Evolutionary conservation across 441 rosid genomes (phyloP), one percentile per base, ranked within the genome.

Genomic region (Macaranga tanarius): DNA sequence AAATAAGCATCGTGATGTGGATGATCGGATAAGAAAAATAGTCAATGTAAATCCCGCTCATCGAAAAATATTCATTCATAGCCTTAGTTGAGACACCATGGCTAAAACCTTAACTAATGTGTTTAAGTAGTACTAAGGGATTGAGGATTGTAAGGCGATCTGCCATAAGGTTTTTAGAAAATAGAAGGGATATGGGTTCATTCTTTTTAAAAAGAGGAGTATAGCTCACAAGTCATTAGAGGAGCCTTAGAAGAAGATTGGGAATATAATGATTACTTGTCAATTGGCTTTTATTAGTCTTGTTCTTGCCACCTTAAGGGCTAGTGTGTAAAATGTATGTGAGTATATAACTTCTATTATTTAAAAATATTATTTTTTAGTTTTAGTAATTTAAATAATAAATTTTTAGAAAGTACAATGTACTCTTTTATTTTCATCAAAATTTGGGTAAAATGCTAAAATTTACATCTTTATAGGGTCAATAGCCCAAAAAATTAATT

Each of bases 141-240:
- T 86, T 67, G 88, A 86, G 73, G 90, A 86, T 47, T 86, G 90
- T 76, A 83, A 86, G 69, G 86, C 82, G 0, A 85, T 86, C 12
- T 56, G 74, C 1, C 86, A 86, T 38, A 78, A 79, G 75, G 77
- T 75, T 48, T 73, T 84, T 10, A 86, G 86, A 9, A 75, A 78
- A 23, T 86, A 80, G 19, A 86, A 86, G 66, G 90, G 90, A 0
- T 86, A 82, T 52, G 90, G 85, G 0, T 86, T 86, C 66, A 79
- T 86, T 23, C 79, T 86, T 12, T 86, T 84, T 67, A 78, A 78
- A 79, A 74, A 58, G 4, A 77, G 88, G 6, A 66, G 76, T 15
- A 85, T 74, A 19, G 85, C 88, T 2, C 63, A 80, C 12, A 84
- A 81, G 72, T 86, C 87, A 2, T 74, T 86, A 9, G 73, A 61